These are phyloP conservation scores for Diaporthe ampelina DNA, from an alignment of 2,329 filamentous ascomycete species.

Conservation along the genomic window DNA sequence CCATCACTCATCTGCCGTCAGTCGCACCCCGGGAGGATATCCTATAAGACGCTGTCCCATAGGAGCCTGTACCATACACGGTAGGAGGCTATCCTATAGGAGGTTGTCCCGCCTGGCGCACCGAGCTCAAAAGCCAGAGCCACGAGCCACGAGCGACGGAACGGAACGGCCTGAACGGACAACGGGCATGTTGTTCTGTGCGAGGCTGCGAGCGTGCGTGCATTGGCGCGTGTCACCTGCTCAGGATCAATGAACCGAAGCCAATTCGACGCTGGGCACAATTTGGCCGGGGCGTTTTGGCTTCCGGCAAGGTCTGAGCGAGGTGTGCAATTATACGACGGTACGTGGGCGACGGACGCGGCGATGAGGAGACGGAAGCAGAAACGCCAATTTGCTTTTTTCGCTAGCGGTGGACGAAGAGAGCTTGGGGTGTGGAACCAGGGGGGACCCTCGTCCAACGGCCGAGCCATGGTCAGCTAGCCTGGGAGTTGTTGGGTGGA, in stretches of 20 bases:
- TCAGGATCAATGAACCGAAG: constrained; percentile 11
- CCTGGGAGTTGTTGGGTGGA: background rate
- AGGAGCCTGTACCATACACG: too few relatives aligned
- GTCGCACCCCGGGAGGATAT: background rate
- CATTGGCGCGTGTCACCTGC: constrained; percentile 22
- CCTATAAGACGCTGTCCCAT: too few relatives aligned
- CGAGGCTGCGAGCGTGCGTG: constrained; percentile 15
- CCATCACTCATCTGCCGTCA: background rate
- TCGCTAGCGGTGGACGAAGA: constrained; percentile 18
- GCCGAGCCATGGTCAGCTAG: constrained; percentile 30
- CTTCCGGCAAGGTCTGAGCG: constrained; percentile 22
- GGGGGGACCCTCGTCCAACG: constrained; percentile 18
- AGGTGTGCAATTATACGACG: constrained; percentile 21
- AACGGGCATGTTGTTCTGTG: background rate
- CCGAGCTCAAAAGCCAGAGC: background rate
- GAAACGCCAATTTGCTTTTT: constrained; percentile 28
- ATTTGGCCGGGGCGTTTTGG: constrained; percentile 18
- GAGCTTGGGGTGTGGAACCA: constrained; percentile 27
- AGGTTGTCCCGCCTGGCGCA: too few relatives aligned
- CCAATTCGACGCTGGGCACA: constrained; percentile 18
- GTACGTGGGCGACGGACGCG: constrained; percentile 1
- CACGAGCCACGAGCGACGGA: background rate
- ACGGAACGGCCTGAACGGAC: background rate
- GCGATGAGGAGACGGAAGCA: constrained; percentile 20
- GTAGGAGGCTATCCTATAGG: too few relatives aligned